phyloP scores from a whole-genome alignment of 2,329 filamentous ascomycete species.

The Colletotrichum godetiae region DNA sequence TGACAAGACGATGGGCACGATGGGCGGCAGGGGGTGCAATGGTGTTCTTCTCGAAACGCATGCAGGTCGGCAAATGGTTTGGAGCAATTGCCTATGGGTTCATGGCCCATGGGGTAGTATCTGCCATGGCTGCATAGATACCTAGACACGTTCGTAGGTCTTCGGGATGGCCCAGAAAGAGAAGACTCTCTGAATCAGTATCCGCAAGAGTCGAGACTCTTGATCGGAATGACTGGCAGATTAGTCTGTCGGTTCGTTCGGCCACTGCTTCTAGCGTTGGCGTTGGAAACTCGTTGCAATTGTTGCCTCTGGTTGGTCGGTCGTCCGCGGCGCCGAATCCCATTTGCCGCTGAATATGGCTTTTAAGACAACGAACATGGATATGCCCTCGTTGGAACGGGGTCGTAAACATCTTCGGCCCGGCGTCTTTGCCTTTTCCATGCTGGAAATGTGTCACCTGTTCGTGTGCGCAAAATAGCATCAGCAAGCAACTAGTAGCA shows the following conservation, averaged over 20 bases:
- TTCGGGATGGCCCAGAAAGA: background rate
- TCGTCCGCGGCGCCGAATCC: background rate
- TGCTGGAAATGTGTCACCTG: background rate
- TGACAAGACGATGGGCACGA: background rate
- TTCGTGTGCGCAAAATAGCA: conserved; percentile 1
- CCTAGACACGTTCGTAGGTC: too few relatives aligned
- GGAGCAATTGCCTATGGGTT: background rate
- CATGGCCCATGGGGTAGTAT: background rate
- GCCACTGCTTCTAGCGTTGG: background rate
- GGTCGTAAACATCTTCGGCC: background rate
- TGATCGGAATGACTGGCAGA: background rate
- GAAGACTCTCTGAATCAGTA: background rate
- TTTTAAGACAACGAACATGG: background rate
- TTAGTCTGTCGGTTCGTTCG: background rate
- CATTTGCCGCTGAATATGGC: background rate
- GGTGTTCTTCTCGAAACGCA: conserved; percentile 15
- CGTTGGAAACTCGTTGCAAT: background rate
- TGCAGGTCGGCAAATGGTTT: background rate
- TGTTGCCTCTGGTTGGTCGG: background rate
- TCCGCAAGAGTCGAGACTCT: background rate
- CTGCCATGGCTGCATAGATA: background rate
- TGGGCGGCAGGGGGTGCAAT: background rate
- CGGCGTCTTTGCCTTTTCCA: background rate
- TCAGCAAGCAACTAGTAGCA: background rate
- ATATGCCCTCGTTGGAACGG: background rate